Conservation (phyloP, 177 flowering plant species). For the Vitis hybrid region DNA sequence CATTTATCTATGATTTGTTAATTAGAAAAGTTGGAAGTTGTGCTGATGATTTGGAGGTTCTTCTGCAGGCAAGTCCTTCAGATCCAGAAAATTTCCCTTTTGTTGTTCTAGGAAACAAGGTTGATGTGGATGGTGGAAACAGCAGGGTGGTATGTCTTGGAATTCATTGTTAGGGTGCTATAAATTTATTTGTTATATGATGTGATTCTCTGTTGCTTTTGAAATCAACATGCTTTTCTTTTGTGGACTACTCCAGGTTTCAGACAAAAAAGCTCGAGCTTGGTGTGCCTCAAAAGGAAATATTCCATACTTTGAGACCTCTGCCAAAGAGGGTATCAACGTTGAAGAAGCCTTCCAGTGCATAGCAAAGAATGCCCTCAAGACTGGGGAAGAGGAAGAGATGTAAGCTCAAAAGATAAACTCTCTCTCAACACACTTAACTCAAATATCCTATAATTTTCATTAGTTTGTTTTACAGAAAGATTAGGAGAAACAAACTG, state of each 20-base stretch:
- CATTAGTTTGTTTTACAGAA: too few relatives aligned
- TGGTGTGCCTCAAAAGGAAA: constrained; percentile 99
- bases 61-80: constrained; percentile 88
- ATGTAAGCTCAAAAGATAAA: constrained; percentile 53
- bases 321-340: constrained; percentile 90
- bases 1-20: not conserved
- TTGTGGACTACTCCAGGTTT: constrained; percentile 47
- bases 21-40: not conserved
- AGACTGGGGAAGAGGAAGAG: constrained; percentile 88
- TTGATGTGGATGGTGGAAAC: constrained; percentile 94
- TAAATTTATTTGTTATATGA: not conserved
- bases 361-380: constrained; percentile 90
- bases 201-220: not conserved
- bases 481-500: too few relatives aligned
- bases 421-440: not conserved
- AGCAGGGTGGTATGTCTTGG: constrained; percentile 76
- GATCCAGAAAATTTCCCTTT: constrained; percentile 98
- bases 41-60: constrained; percentile 2
- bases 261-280: constrained; percentile 93
- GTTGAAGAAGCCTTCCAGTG: constrained; percentile 91
- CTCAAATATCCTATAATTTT: too few relatives aligned
- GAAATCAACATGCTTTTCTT: not conserved
- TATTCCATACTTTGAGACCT: constrained; percentile 96
- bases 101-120: constrained; percentile 89
- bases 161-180: not conserved